phyloP scores from a whole-genome alignment of 768 basidiomycete species.

The Coprinellus micaceus region DNA sequence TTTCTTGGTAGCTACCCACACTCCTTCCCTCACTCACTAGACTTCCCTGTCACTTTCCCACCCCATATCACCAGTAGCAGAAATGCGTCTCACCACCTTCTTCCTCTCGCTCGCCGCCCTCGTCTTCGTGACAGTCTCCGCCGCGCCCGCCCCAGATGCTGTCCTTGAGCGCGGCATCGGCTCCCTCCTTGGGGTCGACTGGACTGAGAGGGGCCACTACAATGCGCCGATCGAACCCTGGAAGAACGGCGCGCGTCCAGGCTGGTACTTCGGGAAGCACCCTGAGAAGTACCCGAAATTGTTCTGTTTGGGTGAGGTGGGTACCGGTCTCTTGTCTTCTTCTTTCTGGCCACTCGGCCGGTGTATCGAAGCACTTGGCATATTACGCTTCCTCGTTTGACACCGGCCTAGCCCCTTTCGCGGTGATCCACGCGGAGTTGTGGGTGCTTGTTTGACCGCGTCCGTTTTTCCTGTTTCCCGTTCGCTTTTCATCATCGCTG shows the following conservation, averaged over 20 bases:
- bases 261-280: constrained; percentile 40
- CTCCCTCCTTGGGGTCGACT: constrained; percentile 20
- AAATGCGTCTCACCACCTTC: constrained; percentile 9
- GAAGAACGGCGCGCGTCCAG: constrained; percentile 28
- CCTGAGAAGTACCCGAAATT: constrained; percentile 25
- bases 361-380: no score
- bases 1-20: no score
- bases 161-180: neutral
- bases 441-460: no score
- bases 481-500: no score
- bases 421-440: no score
- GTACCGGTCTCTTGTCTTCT: constrained; percentile 11
- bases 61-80: no score
- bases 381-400: no score
- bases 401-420: no score
- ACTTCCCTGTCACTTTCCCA: no score
- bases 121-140: neutral
- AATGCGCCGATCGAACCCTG: constrained; percentile 38
- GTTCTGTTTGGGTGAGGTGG: constrained; percentile 30
- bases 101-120: constrained; percentile 1
- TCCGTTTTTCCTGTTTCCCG: no score
- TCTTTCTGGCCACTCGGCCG: no score
- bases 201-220: constrained; percentile 30
- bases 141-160: constrained; percentile 1
- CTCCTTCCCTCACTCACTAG: no score